A percentile compares a stretch with the other conserved stretches of the same genome.
These are phyloP conservation scores for Alternaria longipes DNA, from an alignment of 2,329 filamentous ascomycete species.

Conservation along the genomic window DNA sequence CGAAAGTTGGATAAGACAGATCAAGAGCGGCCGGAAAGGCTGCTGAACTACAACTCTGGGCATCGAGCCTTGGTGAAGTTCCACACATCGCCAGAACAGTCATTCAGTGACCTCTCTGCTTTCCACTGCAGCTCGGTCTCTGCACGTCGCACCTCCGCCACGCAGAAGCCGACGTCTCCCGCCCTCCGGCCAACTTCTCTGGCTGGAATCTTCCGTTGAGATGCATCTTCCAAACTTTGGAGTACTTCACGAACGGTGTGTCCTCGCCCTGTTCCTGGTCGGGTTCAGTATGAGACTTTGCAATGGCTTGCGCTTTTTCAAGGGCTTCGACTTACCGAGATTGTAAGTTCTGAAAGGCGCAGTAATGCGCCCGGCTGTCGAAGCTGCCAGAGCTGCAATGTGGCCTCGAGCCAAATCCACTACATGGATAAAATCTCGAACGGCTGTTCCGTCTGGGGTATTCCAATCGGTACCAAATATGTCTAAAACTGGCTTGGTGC, in stretches of 20 bases:
- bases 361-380: slow-evolving; percentile 42
- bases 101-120: slow-evolving; percentile 48
- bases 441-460: slow-evolving; percentile 70
- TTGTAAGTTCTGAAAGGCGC: slow-evolving; percentile 54
- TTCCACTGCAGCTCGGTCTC: slow-evolving; percentile 52
- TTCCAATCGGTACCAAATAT: slow-evolving; percentile 73
- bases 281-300: slow-evolving; percentile 20
- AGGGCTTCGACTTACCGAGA: slow-evolving; percentile 38
- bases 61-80: slow-evolving; percentile 49
- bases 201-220: slow-evolving; percentile 47
- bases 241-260: slow-evolving; percentile 57
- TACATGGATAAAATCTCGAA: slow-evolving; percentile 75
- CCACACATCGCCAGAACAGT: slow-evolving; percentile 53
- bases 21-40: neutral
- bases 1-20: neutral
- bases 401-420: slow-evolving; percentile 71
- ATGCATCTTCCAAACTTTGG: slow-evolving; percentile 49
- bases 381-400: slow-evolving; percentile 64
- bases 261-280: slow-evolving; percentile 52
- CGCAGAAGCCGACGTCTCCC: slow-evolving; percentile 55
- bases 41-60: slow-evolving; percentile 1
- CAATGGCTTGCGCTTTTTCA: neutral
- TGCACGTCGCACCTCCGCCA: slow-evolving; percentile 52
- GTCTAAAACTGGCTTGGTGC: slow-evolving; percentile 62
- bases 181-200: slow-evolving; percentile 50